Percentiles rank a stretch among this genome's conserved stretches.
These are phyloP conservation scores for Isabelozyma pseudorhagii DNA, from an alignment of 805 yeast species.

Conservation along the genomic window DNA sequence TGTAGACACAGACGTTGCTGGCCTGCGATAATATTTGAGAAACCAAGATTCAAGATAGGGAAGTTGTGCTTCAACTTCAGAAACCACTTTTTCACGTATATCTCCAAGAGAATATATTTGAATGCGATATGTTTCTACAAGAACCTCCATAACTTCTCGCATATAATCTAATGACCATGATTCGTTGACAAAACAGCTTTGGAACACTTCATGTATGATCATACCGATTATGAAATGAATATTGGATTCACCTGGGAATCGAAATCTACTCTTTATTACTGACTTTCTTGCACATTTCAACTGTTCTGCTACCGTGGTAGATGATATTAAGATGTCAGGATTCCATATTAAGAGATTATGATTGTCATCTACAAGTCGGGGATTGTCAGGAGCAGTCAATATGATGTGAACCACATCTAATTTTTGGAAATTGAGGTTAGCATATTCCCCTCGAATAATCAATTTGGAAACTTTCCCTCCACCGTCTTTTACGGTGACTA, in stretches of 20 bases:
- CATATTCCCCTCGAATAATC: slow-evolving; percentile 62
- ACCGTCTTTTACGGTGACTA: slow-evolving; percentile 49
- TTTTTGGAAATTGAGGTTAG: slow-evolving; percentile 42
- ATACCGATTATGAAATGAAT: slow-evolving; percentile 76
- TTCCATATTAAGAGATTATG: slow-evolving; percentile 70
- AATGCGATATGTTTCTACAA: slow-evolving; percentile 42
- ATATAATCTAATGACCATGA: slow-evolving; percentile 39
- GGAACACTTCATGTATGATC: slow-evolving; percentile 76
- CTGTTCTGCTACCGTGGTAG: slow-evolving; percentile 78
- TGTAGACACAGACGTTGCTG: slow-evolving; percentile 17
- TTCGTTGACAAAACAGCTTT: slow-evolving; percentile 44
- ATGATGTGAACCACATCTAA: slow-evolving; percentile 65
- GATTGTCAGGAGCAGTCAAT: slow-evolving; percentile 37
- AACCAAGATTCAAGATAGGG: slow-evolving; percentile 55
- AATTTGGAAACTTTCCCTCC: slow-evolving; percentile 34
- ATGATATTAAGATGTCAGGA: slow-evolving; percentile 80
- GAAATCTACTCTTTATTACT: slow-evolving; percentile 53
- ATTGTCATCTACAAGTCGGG: slow-evolving; percentile 50
- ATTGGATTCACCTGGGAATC: slow-evolving; percentile 61
- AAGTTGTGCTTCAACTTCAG: slow-evolving; percentile 45
- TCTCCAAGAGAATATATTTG: slow-evolving; percentile 57
- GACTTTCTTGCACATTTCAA: slow-evolving; percentile 71
- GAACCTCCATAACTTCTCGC: slow-evolving; percentile 31
- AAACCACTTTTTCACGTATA: slow-evolving; percentile 37
- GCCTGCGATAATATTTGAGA: slow-evolving; percentile 36